These are phyloP conservation scores for Plectosphaerella sp. DNA, from an alignment of 2,329 filamentous ascomycete species.

Conservation along the genomic window DNA sequence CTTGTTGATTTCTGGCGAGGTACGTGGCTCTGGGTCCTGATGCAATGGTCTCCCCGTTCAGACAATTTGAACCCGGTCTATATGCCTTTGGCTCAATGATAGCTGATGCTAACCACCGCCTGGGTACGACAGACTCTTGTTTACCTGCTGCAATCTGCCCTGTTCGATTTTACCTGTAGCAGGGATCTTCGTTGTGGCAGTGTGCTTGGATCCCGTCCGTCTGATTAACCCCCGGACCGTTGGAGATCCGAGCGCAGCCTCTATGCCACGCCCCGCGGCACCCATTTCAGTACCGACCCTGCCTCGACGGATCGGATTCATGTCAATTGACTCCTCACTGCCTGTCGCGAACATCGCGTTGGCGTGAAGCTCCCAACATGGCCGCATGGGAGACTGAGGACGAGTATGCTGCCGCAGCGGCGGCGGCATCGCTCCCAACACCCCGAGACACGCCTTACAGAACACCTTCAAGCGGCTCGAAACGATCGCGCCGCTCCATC, in stretches of 20 bases:
- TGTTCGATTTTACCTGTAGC: background rate
- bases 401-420: conserved; percentile 48
- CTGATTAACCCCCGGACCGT: conserved; percentile 6
- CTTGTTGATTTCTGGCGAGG: too few relatives aligned
- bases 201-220: conserved; percentile 12
- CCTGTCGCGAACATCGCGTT: conserved; percentile 1
- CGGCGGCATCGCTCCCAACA: conserved; percentile 60
- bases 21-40: too few relatives aligned
- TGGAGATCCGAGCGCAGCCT: conserved; percentile 10
- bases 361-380: conserved; percentile 32
- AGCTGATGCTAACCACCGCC: too few relatives aligned
- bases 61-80: too few relatives aligned
- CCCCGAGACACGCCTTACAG: conserved; percentile 69
- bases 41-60: too few relatives aligned
- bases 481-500: conserved; percentile 59
- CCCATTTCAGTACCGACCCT: background rate
- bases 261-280: conserved; percentile 4
- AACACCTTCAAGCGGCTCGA: conserved; percentile 61
- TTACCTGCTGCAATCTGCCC: background rate
- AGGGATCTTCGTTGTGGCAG: background rate
- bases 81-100: too few relatives aligned
- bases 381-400: conserved; percentile 59
- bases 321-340: conserved; percentile 2
- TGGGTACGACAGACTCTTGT: too few relatives aligned
- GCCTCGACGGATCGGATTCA: conserved; percentile 8